A percentile compares a stretch with the other conserved stretches of the same genome.
Evolutionary conservation across 352 stramenopile genomes (phyloP).

Genomic region (Plasmopara viticola): DNA sequence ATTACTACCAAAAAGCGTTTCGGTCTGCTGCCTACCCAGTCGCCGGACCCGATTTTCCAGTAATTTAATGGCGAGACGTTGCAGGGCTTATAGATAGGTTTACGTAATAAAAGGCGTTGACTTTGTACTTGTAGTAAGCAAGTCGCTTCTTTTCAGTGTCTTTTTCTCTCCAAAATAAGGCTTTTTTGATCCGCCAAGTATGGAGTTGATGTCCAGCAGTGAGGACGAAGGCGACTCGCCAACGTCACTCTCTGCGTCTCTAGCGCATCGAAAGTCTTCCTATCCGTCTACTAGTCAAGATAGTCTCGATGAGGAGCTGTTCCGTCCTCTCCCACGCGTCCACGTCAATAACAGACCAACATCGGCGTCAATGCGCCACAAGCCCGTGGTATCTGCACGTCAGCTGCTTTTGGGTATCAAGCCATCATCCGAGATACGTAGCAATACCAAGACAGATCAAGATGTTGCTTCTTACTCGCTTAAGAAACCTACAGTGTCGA

Average conservation of each 20-base stretch:
- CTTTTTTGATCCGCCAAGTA: constrained; percentile 8
- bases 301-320: constrained; percentile 16
- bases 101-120: neutral
- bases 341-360: neutral
- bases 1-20: constrained; percentile 99
- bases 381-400: constrained; percentile 57
- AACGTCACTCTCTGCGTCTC: constrained; percentile 5
- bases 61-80: constrained; percentile 21
- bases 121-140: neutral
- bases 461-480: constrained; percentile 16
- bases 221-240: constrained; percentile 35
- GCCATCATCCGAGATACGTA: neutral
- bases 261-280: neutral
- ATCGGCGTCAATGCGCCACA: constrained; percentile 9
- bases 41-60: constrained; percentile 81
- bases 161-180: neutral
- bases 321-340: constrained; percentile 2
- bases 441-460: neutral
- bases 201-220: constrained; percentile 65
- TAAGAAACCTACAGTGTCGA: constrained; percentile 9
- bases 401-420: constrained; percentile 47
- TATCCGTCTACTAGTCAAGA: constrained; percentile 7
- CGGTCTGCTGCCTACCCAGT: constrained; percentile 94
- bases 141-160: no score
- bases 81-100: neutral